A percentile compares a stretch with the other conserved stretches of the same genome.
Conservation (phyloP, 164 flowering plant genomes). For the Stephania japonica region DNA sequence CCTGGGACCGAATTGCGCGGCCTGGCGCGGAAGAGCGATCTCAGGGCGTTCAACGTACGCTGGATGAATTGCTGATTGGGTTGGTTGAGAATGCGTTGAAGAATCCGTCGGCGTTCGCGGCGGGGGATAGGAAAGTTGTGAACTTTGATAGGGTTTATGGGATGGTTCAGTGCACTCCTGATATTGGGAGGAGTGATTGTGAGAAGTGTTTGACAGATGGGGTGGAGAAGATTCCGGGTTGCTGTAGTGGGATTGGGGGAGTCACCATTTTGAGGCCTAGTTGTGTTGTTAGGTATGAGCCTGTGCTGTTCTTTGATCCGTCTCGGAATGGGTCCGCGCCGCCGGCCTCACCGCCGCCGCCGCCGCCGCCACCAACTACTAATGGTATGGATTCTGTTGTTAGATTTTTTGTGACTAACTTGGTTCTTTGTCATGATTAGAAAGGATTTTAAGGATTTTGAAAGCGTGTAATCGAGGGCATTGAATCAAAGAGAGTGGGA, state of each 20-base stretch:
- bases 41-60: background rate
- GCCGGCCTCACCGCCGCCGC: background rate
- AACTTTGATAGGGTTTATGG: constrained; percentile 13
- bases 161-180: constrained; percentile 36
- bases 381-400: too few species aligned
- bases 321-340: background rate
- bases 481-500: too few species aligned
- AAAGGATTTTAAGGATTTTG: too few species aligned
- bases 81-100: background rate
- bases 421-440: too few species aligned
- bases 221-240: background rate
- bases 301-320: constrained; percentile 10
- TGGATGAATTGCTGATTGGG: background rate
- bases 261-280: constrained; percentile 17
- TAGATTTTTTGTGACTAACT: background rate
- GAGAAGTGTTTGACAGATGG: constrained; percentile 14
- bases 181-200: constrained; percentile 22
- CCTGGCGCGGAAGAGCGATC: too few species aligned
- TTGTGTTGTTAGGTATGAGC: constrained; percentile 24
- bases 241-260: constrained; percentile 14
- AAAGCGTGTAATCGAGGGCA: too few species aligned
- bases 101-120: constrained; percentile 1
- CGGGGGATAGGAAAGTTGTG: background rate
- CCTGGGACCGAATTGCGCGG: background rate
- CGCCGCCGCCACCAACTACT: too few species aligned